Percentiles rank a stretch among this genome's conserved stretches.
These are phyloP conservation scores for Hordeum marinum DNA, from an alignment of 176 grass and related monocot genomes.

Conservation along the genomic window DNA sequence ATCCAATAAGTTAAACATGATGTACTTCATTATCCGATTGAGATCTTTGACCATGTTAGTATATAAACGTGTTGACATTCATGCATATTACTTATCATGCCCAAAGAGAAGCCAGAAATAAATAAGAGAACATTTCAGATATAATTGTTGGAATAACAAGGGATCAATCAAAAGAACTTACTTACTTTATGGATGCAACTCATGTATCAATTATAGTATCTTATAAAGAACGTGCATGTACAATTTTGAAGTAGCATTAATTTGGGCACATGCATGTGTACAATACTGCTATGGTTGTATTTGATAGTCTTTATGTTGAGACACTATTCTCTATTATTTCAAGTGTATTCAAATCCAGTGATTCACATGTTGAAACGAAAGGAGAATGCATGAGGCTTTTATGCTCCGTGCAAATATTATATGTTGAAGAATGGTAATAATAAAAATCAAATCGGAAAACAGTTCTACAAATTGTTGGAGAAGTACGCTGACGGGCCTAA, in stretches of 20 bases:
- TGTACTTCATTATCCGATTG: not conserved
- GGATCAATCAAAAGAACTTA: not conserved
- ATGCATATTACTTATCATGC: not conserved
- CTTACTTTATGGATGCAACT: not conserved
- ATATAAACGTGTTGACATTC: not conserved
- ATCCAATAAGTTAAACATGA: not conserved
- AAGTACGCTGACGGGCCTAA: not conserved
- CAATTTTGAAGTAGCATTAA: not conserved
- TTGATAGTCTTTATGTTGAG: constrained; percentile 11
- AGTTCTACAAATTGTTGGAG: not conserved
- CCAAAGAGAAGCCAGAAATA: not conserved
- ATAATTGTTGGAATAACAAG: not conserved
- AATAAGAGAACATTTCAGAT: not conserved
- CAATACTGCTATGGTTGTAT: not conserved
- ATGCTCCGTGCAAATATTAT: not conserved
- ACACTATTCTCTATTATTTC: constrained; percentile 9
- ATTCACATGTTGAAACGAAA: not conserved
- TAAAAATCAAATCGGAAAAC: not conserved
- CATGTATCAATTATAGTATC: not conserved
- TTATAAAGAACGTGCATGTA: not conserved
- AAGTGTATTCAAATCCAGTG: constrained; percentile 1
- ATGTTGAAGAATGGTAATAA: not conserved
- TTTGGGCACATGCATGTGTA: not conserved
- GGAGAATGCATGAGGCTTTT: not conserved
- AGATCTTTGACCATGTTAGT: not conserved